phyloP scores from a whole-genome alignment of 2,329 filamentous ascomycete species.

The Monilinia fructigena region DNA sequence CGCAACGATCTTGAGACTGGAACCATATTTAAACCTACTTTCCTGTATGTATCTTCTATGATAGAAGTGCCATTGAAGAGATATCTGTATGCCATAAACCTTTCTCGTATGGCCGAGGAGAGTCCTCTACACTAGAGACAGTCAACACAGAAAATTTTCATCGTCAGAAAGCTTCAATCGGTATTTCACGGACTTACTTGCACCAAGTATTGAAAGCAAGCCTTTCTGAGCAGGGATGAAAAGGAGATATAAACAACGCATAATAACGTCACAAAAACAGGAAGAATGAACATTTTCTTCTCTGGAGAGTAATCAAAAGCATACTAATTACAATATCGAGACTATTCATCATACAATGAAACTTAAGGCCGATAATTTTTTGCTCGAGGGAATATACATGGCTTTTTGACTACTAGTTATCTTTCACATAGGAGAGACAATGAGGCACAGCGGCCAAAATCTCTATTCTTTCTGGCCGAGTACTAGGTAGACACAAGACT shows the following conservation, averaged over 20 bases:
- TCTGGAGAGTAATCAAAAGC: not conserved
- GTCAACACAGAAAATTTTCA: not conserved
- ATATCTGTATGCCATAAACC: not conserved
- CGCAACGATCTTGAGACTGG: not conserved
- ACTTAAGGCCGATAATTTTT: not conserved
- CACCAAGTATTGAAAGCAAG: not conserved
- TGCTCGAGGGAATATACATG: not conserved
- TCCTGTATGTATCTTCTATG: conserved; percentile 1
- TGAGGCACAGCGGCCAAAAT: not conserved
- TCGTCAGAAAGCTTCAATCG: not conserved
- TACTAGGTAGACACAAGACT: not conserved
- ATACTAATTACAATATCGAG: not conserved
- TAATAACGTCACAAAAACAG: not conserved
- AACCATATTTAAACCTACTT: not conserved
- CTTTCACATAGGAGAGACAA: not conserved
- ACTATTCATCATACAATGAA: not conserved
- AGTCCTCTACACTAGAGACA: not conserved
- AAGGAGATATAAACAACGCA: not conserved
- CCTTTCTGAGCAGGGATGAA: not conserved
- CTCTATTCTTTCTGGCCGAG: not conserved
- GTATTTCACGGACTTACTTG: not conserved
- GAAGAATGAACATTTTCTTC: not conserved
- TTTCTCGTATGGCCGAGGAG: not conserved
- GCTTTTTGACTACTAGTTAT: not conserved
- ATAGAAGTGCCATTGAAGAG: conserved; percentile 7